These are phyloP conservation scores for Trichoderma sp. DNA, from an alignment of 2,329 filamentous ascomycete genomes.

Conservation along the genomic window DNA sequence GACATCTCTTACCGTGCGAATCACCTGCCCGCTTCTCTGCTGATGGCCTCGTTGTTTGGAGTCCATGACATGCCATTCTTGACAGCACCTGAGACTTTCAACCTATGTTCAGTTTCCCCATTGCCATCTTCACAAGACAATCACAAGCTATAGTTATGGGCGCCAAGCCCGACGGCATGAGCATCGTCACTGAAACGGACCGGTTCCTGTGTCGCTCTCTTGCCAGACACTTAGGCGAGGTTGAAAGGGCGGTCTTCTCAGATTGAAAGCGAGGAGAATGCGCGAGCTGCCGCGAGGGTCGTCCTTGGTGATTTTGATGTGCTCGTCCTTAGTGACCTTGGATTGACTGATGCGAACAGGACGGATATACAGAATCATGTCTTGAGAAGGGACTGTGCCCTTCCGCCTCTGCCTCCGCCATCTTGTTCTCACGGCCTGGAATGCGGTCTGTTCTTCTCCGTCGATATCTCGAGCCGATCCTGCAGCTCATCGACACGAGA, in stretches of 20 bases:
- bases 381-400: not conserved
- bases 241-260: not conserved
- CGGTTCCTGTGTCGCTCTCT: not conserved
- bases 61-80: not conserved
- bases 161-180: not conserved
- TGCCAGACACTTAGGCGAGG: not conserved
- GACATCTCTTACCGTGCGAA: not conserved
- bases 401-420: not conserved
- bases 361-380: not conserved
- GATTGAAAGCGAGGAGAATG: not conserved
- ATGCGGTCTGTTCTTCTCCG: too few species aligned
- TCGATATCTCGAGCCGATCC: not conserved
- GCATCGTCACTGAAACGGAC: not conserved
- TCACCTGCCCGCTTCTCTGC: not conserved
- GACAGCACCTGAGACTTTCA: not conserved
- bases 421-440: not conserved
- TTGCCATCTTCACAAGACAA: not conserved
- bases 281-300: constrained; percentile 59
- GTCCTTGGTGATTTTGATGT: constrained; percentile 67
- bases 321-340: constrained; percentile 64
- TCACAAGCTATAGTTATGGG: not conserved
- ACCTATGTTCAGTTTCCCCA: not conserved
- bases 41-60: constrained; percentile 1
- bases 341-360: constrained; percentile 62
- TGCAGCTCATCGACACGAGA: not conserved